Percentiles rank a stretch among this genome's conserved stretches.
Evolutionary conservation across 2,329 filamentous ascomycete species (phyloP).

Genomic region (Pseudovirgaria hyperparasitica): DNA sequence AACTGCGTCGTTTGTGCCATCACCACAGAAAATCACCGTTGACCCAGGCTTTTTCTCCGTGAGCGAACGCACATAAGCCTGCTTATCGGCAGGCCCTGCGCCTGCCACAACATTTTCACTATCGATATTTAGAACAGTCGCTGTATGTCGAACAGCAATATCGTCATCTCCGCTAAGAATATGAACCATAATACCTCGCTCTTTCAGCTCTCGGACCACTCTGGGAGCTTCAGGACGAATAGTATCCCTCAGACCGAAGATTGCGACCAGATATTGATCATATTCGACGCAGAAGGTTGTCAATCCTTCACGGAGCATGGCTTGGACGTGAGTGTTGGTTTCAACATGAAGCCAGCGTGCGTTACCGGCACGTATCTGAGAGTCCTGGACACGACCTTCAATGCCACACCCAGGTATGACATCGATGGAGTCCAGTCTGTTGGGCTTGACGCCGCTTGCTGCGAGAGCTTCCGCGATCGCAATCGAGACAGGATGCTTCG

Average conservation of each 20-base stretch:
- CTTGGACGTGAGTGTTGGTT: constrained; percentile 31
- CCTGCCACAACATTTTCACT: constrained; percentile 28
- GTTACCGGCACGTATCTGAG: constrained; percentile 31
- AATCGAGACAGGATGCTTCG: constrained; percentile 40
- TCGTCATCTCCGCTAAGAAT: constrained; percentile 46
- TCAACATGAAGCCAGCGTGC: constrained; percentile 32
- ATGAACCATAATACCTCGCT: constrained; percentile 37
- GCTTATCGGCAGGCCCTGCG: constrained; percentile 42
- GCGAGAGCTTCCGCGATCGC: constrained; percentile 34
- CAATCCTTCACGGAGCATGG: constrained; percentile 9
- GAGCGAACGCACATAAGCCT: constrained; percentile 33
- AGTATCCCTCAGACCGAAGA: constrained; percentile 38
- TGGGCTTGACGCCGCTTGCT: constrained; percentile 4
- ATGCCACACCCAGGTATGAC: constrained; percentile 33
- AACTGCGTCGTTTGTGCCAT: constrained; percentile 68
- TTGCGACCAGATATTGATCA: constrained; percentile 26
- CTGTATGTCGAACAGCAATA: constrained; percentile 36
- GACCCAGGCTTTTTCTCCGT: constrained; percentile 8
- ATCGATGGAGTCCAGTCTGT: constrained; percentile 13
- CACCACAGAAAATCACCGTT: constrained; percentile 58
- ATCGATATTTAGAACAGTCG: constrained; percentile 25
- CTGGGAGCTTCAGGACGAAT: constrained; percentile 37
- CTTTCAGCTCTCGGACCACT: constrained; percentile 38
- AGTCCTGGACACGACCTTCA: constrained; percentile 19
- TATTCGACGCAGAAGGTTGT: constrained; percentile 43